Evolutionary conservation across 345 rosid species (phyloP).

Genomic region (Rhodomyrtus tomentosa): DNA sequence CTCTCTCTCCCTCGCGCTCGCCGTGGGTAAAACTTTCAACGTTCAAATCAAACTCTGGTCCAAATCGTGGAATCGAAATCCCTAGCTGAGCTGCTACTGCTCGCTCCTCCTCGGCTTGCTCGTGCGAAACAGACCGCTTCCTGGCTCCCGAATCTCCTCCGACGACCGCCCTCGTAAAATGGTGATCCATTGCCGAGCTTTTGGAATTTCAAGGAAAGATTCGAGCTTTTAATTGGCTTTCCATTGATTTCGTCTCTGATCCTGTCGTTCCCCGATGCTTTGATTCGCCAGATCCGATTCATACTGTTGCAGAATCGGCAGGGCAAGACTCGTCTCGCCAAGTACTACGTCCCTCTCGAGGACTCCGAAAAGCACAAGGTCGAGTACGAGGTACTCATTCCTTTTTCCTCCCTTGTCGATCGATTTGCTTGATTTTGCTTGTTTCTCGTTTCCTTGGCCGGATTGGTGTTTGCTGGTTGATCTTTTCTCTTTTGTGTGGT

Average conservation of each 20-base stretch:
- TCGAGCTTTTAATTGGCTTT: background rate
- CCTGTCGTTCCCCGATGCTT: background rate
- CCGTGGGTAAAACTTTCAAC: background rate
- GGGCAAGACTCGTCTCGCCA: conserved; percentile 99
- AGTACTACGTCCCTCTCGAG: conserved; percentile 95
- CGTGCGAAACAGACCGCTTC: background rate
- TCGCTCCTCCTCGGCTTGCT: background rate
- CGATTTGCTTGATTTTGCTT: background rate
- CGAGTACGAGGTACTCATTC: conserved; percentile 71
- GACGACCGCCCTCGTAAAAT: background rate
- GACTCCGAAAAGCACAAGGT: conserved; percentile 97
- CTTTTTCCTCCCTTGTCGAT: background rate
- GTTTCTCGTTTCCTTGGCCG: background rate
- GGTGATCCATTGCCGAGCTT: background rate
- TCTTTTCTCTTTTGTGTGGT: background rate
- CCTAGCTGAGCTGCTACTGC: background rate
- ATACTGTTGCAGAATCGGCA: conserved; percentile 94
- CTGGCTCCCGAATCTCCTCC: background rate
- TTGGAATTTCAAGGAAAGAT: background rate
- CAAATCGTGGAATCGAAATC: background rate
- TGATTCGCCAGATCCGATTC: conserved; percentile 63
- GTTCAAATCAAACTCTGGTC: background rate
- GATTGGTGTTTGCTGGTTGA: background rate
- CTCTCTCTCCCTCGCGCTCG: too few relatives aligned
- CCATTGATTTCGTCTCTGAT: background rate